Percentiles rank a stretch among this genome's conserved stretches.
These are phyloP conservation scores for Hepatocystis sp. DNA, from an alignment of 169 alveolate species.

Conservation along the genomic window DNA sequence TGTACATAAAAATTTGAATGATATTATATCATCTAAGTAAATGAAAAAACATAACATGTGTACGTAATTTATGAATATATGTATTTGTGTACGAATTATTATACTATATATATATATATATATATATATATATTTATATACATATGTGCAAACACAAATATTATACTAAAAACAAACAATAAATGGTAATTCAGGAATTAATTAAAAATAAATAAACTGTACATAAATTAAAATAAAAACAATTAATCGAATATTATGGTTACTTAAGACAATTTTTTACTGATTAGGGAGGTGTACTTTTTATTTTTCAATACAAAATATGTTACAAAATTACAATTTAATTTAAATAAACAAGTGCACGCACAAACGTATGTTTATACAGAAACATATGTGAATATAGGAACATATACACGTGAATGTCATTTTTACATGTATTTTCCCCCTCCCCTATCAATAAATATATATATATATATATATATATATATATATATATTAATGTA, in stretches of 20 bases:
- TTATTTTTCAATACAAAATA: too few species aligned
- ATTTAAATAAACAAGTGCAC: too few species aligned
- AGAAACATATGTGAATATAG: too few species aligned
- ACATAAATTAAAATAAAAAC: neutral
- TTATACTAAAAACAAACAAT: slow-evolving; percentile 11
- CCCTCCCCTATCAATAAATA: too few species aligned
- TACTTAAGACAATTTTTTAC: neutral
- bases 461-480: too few species aligned
- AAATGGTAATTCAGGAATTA: slow-evolving; percentile 30
- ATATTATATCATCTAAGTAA: slow-evolving; percentile 28
- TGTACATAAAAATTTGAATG: slow-evolving; percentile 12
- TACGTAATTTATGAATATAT: neutral
- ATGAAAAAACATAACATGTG: neutral
- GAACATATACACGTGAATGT: too few species aligned
- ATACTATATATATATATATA: neutral
- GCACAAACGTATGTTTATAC: too few species aligned
- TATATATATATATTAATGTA: too few species aligned
- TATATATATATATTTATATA: neutral
- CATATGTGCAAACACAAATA: neutral
- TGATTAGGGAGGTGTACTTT: too few species aligned
- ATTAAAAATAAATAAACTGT: slow-evolving; percentile 30
- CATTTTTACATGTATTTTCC: too few species aligned
- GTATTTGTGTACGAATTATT: neutral
- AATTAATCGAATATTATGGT: neutral
- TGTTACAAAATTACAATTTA: too few species aligned